phyloP scores from a whole-genome alignment of 257 asterid species.

The Buddleja alternifolia region DNA sequence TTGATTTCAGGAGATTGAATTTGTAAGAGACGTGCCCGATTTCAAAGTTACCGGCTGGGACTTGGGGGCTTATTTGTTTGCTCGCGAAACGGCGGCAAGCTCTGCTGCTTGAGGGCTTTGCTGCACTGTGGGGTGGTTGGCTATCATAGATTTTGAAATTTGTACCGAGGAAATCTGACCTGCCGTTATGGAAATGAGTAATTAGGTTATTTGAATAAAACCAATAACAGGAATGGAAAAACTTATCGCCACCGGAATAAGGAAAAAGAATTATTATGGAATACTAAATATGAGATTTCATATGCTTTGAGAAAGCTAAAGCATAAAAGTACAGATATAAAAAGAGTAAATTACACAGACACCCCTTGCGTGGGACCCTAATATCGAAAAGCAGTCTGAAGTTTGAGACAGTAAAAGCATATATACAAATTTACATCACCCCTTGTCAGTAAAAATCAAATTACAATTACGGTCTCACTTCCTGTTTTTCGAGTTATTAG shows the following conservation, averaged over 20 bases:
- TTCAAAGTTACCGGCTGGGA: conserved; percentile 81
- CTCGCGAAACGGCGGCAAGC: conserved; percentile 80
- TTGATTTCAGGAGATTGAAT: conserved; percentile 82
- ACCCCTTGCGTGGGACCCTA: too few species aligned
- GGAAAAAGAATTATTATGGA: not conserved
- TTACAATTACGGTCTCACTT: too few species aligned
- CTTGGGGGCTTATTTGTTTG: conserved; percentile 92
- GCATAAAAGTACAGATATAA: too few species aligned
- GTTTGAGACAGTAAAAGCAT: too few species aligned
- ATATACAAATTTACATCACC: too few species aligned
- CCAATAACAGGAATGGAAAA: conserved; percentile 43
- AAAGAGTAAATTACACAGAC: too few species aligned
- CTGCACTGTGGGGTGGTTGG: conserved; percentile 78
- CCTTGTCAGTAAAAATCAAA: too few species aligned
- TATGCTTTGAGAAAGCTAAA: not conserved
- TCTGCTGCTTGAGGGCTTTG: conserved; percentile 75
- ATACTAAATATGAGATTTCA: not conserved
- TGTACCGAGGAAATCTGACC: conserved; percentile 94
- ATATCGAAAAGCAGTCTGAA: too few species aligned
- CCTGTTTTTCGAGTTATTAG: too few species aligned
- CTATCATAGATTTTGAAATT: conserved; percentile 82
- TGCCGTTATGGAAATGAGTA: conserved; percentile 34
- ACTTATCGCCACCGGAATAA: not conserved
- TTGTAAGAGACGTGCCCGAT: conserved; percentile 83
- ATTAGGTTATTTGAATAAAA: not conserved